Conservation (phyloP, 768 basidiomycete genomes). For the Rhodotorula toruloides region DNA sequence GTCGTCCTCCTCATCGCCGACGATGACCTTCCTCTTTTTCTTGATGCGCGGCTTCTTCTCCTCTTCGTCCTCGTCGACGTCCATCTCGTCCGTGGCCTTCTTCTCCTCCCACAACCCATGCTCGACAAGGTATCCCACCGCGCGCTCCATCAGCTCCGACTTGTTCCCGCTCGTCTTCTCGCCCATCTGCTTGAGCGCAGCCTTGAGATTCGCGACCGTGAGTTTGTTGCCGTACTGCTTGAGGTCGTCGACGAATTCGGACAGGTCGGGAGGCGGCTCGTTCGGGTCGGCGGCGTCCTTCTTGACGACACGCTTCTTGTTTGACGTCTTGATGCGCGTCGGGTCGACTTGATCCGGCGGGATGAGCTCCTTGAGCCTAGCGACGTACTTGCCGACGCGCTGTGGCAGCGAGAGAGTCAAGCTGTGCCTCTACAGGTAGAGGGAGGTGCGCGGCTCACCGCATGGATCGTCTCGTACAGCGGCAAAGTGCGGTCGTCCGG, state of each 20-base stretch:
- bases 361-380: conserved; percentile 8
- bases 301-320: conserved; percentile 10
- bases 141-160: conserved; percentile 16
- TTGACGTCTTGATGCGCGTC: neutral
- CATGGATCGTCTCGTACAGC: conserved; percentile 69
- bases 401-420: neutral
- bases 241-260: conserved; percentile 6
- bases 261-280: conserved; percentile 12
- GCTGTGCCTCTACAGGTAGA: neutral
- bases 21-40: conserved; percentile 9
- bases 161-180: conserved; percentile 14
- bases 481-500: conserved; percentile 81
- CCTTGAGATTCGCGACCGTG: conserved; percentile 18
- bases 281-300: neutral
- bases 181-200: conserved; percentile 3
- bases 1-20: conserved; percentile 2
- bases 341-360: conserved; percentile 18
- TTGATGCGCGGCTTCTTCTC: neutral
- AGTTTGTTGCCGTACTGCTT: neutral
- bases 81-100: neutral
- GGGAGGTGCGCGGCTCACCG: conserved; percentile 52
- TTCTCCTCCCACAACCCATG: conserved; percentile 1
- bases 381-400: conserved; percentile 19
- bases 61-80: neutral
- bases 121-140: neutral